A percentile compares a stretch with the other conserved stretches of the same genome.
Conservation (phyloP, 75 land plant genomes). For the Pseudotsuga menziesii region DNA sequence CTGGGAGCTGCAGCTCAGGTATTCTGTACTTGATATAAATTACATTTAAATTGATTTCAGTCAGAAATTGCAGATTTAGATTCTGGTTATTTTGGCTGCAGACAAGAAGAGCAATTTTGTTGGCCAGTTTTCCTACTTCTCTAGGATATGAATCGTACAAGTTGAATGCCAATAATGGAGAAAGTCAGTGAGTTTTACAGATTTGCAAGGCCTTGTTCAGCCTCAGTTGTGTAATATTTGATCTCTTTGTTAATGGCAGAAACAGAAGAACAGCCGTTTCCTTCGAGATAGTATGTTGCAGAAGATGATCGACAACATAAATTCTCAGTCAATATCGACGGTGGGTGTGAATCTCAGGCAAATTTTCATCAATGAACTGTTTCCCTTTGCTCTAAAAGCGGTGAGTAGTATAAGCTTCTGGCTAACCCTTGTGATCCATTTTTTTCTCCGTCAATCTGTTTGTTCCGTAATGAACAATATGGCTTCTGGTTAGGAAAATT, state of each 20-base stretch:
- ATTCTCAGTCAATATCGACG: neutral
- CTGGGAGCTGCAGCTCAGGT: slow-evolving; percentile 78
- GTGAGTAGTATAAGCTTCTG: slow-evolving; percentile 16
- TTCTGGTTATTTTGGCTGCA: no score
- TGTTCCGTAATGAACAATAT: neutral
- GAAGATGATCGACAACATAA: neutral
- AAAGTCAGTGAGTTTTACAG: no score
- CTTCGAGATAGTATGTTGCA: slow-evolving; percentile 5
- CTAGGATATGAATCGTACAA: no score
- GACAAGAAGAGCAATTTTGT: no score
- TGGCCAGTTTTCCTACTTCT: no score
- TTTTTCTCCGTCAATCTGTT: no score
- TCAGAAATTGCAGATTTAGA: no score
- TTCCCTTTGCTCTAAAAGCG: slow-evolving; percentile 51
- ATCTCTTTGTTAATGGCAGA: slow-evolving; percentile 4
- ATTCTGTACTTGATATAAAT: neutral
- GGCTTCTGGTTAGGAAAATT: neutral
- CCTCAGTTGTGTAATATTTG: neutral
- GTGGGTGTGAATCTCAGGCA: slow-evolving; percentile 40
- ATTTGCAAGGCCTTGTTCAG: no score
- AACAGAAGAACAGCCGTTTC: neutral
- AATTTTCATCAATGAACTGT: slow-evolving; percentile 50
- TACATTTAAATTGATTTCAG: neutral
- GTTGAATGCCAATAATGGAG: no score
- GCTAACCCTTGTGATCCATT: neutral